These are phyloP conservation scores for Aspergillus conjunctus DNA, from an alignment of 495 filamentous ascomycete genomes.

Conservation along the genomic window DNA sequence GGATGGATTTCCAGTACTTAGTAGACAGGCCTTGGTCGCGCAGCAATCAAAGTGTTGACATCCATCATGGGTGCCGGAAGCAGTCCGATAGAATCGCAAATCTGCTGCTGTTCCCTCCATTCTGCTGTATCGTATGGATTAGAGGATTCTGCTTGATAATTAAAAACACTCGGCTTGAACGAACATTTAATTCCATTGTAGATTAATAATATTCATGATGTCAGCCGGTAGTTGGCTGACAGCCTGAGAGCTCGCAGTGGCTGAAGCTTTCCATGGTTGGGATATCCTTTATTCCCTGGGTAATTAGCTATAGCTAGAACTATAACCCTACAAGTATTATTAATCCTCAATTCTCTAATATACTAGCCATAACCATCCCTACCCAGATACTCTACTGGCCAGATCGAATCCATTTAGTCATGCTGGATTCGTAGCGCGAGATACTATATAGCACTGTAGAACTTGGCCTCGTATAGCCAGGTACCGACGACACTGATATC, in stretches of 20 bases:
- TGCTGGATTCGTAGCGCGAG: too few species aligned
- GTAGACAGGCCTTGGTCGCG: neutral
- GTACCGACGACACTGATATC: too few species aligned
- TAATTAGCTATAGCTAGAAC: too few species aligned
- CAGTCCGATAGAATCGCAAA: neutral
- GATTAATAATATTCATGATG: constrained; percentile 1
- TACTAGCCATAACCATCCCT: too few species aligned
- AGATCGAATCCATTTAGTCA: too few species aligned
- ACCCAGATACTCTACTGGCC: too few species aligned
- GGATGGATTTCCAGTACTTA: neutral
- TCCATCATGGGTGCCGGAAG: neutral
- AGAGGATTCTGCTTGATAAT: too few species aligned
- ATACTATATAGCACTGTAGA: too few species aligned
- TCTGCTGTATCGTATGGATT: too few species aligned
- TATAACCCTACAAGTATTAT: too few species aligned
- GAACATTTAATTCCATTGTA: constrained; percentile 6
- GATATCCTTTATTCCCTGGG: neutral
- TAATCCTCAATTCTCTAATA: too few species aligned
- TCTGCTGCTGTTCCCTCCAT: neutral
- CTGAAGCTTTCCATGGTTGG: constrained; percentile 5
- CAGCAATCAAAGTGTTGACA: neutral
- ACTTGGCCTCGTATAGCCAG: too few species aligned
- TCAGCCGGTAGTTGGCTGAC: neutral
- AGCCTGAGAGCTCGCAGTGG: neutral
- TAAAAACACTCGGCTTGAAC: neutral